Base-by-base conservation (phyloP, 2,329 filamentous ascomycete species). In the Cercospora canescens region DNA sequence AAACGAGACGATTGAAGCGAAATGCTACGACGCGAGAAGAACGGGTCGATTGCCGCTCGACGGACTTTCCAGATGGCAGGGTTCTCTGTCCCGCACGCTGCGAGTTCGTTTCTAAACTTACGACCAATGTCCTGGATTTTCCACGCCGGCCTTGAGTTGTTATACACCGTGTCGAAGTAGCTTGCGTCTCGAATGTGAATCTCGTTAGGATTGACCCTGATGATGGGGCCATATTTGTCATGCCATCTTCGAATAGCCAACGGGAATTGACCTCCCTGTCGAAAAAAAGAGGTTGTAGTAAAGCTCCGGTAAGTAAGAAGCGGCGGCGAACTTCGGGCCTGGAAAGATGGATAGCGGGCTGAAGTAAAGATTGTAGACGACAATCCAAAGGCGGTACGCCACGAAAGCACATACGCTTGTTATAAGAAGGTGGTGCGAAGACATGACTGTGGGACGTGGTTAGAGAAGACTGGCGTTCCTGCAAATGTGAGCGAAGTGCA, bases 1-100 rank as follows among this genome's bases (percentile, higher is more conserved):
- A 64, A 45, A 18, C 35, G 58, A n/a, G 55, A 52, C 34, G 50
- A 45, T 37, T 52, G 28, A 18, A 61, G 35, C 48, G 62, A 64
- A n/a, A 65, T 34, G 6, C 59, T 60, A 14, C 66, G 60, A 41
- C 64, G 69, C 45, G 81, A 82, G 69, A 84, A 85, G 72, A 81
- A 83, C 0, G 74, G 76, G 62, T 77, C 81, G 55, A 84, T 65
- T 1, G 79, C 74, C 4, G 67, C 75, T 14, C 82, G 79, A 3
- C 82, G 79, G n/a, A 76, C 71, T 1, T 80, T 78, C 66, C 84
- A 82, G 6, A 57, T 37, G n/a, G 24, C 35, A 9, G 56, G 56
- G 30, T 45, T n/a, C 16, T 59, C 56, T 9, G 56, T 59, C 8
- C 56, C 56, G 56, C 56, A 34, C 18, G 37, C 9, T 11, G 56